Conservation (phyloP, 208 protist species). For the Trypanosoma mega region DNA sequence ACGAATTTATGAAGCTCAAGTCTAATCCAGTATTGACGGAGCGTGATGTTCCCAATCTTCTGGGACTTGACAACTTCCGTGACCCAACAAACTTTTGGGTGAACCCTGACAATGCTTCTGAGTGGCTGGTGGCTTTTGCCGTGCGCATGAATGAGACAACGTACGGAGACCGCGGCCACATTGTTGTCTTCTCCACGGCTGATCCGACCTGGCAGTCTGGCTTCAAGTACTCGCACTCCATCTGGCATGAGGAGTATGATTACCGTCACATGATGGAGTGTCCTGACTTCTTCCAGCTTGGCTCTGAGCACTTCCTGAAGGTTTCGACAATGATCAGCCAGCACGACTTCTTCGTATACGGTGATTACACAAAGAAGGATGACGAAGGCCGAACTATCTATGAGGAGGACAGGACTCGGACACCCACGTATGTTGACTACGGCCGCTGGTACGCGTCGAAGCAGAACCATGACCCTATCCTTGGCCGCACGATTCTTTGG, state of each 20-base stretch:
- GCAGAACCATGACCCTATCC: constrained; percentile 48
- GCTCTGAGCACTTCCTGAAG: constrained; percentile 43
- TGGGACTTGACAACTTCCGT: constrained; percentile 43
- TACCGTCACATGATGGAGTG: constrained; percentile 41
- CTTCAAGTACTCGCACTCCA: constrained; percentile 46
- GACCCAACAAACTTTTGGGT: constrained; percentile 55
- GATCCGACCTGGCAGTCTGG: constrained; percentile 45
- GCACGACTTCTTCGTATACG: constrained; percentile 45
- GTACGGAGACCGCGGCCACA: constrained; percentile 3
- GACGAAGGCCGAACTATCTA: constrained; percentile 33
- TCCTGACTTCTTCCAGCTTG: constrained; percentile 53
- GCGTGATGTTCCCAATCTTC: constrained; percentile 34
- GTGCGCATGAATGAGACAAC: constrained; percentile 31
- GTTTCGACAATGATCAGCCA: constrained; percentile 43
- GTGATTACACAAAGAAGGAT: constrained; percentile 24
- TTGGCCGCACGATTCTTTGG: constrained; percentile 44
- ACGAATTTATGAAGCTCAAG: constrained; percentile 31
- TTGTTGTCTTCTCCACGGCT: constrained; percentile 38
- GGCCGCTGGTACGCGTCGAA: constrained; percentile 47
- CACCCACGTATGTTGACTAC: constrained; percentile 47
- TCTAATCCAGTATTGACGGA: constrained; percentile 41
- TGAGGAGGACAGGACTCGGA: constrained; percentile 30
- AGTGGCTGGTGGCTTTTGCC: constrained; percentile 45
- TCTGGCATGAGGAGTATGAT: constrained; percentile 40
- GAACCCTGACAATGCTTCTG: constrained; percentile 32